A percentile compares a stretch with the other conserved stretches of the same genome.
Conservation (phyloP, 768 basidiomycete species). For the Podaxis rugospora region DNA sequence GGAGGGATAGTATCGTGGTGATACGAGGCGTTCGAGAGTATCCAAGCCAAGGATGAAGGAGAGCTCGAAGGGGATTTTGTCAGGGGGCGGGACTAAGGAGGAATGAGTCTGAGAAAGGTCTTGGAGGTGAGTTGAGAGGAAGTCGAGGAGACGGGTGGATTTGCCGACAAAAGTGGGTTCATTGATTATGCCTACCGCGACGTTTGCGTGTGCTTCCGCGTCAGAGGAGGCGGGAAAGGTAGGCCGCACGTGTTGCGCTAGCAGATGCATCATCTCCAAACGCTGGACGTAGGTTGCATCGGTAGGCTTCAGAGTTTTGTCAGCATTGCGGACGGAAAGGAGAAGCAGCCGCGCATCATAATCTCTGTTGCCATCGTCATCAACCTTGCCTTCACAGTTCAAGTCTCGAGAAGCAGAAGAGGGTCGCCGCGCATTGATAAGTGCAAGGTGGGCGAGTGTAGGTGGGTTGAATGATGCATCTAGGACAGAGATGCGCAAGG, state of each 20-base stretch:
- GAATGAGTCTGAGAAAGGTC: slow-evolving; percentile 22
- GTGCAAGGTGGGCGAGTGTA: slow-evolving; percentile 76
- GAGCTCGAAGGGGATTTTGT: slow-evolving; percentile 33
- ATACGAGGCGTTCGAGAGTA: slow-evolving; percentile 78
- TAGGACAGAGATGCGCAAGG: slow-evolving; percentile 63
- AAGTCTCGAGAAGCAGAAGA: neutral
- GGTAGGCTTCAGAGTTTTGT: slow-evolving; percentile 66
- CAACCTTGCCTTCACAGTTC: neutral
- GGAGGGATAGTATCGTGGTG: slow-evolving; percentile 68
- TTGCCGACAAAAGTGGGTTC: slow-evolving; percentile 90
- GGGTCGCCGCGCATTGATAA: slow-evolving; percentile 47
- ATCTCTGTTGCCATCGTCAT: slow-evolving; percentile 15
- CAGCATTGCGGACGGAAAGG: slow-evolving; percentile 82
- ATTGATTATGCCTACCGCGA: slow-evolving; percentile 79
- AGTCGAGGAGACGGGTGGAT: slow-evolving; percentile 51
- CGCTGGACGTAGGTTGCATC: slow-evolving; percentile 79
- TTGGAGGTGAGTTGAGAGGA: slow-evolving; percentile 30
- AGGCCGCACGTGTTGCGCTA: slow-evolving; percentile 39
- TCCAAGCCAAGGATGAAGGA: slow-evolving; percentile 80
- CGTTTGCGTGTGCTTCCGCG: slow-evolving; percentile 29
- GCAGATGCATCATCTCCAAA: slow-evolving; percentile 80
- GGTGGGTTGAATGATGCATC: slow-evolving; percentile 96
- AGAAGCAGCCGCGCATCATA: slow-evolving; percentile 78
- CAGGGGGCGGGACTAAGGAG: neutral
- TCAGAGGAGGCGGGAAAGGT: neutral